Base-by-base conservation (phyloP, 768 basidiomycete species). In the Chiua virens region DNA sequence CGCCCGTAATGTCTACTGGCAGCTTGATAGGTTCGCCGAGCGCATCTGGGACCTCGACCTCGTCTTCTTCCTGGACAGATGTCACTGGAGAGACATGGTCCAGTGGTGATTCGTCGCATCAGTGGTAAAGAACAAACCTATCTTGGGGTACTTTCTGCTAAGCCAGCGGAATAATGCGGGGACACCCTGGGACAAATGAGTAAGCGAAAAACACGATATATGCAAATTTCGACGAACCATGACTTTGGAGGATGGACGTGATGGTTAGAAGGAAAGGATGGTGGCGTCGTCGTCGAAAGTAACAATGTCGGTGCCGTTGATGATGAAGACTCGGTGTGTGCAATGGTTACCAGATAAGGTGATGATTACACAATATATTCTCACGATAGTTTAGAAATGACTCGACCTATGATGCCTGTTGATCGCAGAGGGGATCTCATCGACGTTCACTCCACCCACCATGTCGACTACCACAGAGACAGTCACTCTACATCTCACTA, bases 131-230 rank as follows among this genome's bases (percentile, higher is more conserved):
- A 22, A 76, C 86, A 47, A 52, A 90, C 93, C 85, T 63, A 96
- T 98, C 79, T 92, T 98, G 45, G 96, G 94, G 69, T 99, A 99
- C 72, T 98, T 98, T 77, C 89, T 95, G 69, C 93, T 97, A 52
- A 98, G 79, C 95, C 96, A 99, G 66, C 96, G 86, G 75, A 98
- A 98, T 56, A 98, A 81, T 42, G 96, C 96, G 53, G 95, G 95
- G 55, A 98, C 95, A 85, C 95, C 95, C 95, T 96, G 52, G 11
- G 56, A 50, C 36, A 36, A 37, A 28, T n/a, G 44, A 13, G 35
- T 56, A 11, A 67, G 40, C 30, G 30, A 11, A 14, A 8, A 13
- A 28, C 21, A 27, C n/a, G 17, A 22, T 2, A 34, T 11, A 25
- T 30, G 28, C 11, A 3, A 30, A 14, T 25, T 10, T 28, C 15